Percentiles rank a stretch among this genome's conserved stretches.
These are phyloP conservation scores for Selaginella tamariscina DNA, from an alignment of 75 land plant species.

Conservation along the genomic window DNA sequence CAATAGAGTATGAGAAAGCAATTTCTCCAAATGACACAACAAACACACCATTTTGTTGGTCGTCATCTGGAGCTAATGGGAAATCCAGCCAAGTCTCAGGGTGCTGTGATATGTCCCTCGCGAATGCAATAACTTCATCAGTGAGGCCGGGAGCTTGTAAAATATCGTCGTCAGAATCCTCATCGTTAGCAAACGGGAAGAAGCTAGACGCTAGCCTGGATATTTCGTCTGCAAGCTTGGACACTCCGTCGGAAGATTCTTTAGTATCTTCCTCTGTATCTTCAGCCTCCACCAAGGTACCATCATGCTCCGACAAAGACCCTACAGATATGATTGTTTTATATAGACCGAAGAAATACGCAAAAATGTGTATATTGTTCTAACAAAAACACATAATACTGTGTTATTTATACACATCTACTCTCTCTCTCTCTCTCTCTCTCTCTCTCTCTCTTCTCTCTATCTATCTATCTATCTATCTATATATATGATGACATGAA, in stretches of 20 bases:
- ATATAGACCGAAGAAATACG: too few relatives aligned
- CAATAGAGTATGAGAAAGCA: conserved; percentile 5
- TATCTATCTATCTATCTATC: too few relatives aligned
- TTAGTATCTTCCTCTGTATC: conserved; percentile 1
- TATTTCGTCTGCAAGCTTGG: conserved; percentile 15
- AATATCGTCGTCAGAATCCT: not conserved
- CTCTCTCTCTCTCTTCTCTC: too few relatives aligned
- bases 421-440: conserved; percentile 11
- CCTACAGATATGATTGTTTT: too few relatives aligned
- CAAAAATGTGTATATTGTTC: too few relatives aligned
- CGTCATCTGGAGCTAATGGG: conserved; percentile 64
- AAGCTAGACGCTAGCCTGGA: conserved; percentile 26
- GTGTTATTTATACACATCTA: conserved; percentile 2
- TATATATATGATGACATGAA: too few relatives aligned
- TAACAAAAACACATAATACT: not conserved
- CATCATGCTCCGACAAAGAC: too few relatives aligned
- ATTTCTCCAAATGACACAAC: not conserved
- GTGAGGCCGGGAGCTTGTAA: conserved; percentile 45
- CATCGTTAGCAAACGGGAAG: conserved; percentile 16
- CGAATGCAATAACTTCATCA: conserved; percentile 85
- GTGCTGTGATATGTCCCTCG: conserved; percentile 66
- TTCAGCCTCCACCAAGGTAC: too few relatives aligned
- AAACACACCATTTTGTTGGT: conserved; percentile 11
- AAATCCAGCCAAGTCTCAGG: conserved; percentile 98
- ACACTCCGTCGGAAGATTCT: conserved; percentile 10